Evolutionary conservation across 495 filamentous ascomycete species (phyloP), one percentile per base, ranked within the genome.

Genomic region (Neurospora intermedia): DNA sequence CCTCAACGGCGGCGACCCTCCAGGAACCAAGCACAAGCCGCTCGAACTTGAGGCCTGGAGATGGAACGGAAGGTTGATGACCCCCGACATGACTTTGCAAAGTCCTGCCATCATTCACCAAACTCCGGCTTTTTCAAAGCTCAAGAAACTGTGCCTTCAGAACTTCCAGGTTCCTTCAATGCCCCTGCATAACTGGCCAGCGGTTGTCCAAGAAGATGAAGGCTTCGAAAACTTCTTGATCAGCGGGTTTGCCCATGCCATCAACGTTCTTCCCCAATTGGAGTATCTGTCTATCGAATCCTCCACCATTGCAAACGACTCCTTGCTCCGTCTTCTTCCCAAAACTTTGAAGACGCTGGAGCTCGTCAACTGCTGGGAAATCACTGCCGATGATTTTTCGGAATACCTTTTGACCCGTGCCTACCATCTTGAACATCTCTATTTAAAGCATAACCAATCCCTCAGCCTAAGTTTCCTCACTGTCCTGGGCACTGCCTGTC

Each of bases 371-470:
- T 97, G 93, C 77, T 88, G 88, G 77, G 87, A 90, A 16, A 75
- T 96, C 0, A 88, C 82, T 3, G 88, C 91, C 1, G 80, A 85
- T 11, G 84, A 86, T 70, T 80, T 97, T 20, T 78, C 82, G 15
- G 73, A 72, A 0, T 96, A 91, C 73, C 85, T 97, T 20, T 72
- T 83, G 7, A 83, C 85, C 2, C 88, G 90, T 74, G 94, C 93
- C 0, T 75, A 80, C 13, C 78, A 87, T 41, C 82, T 97, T 15
- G 85, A 85, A 35, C 84, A 88, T 62, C 84, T 97, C 15, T 86
- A 82, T 15, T 84, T 97, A 4, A 87, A 90, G 20, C 91, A 97
- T 79, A 95, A 95, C 77, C 89, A 90, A 69, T 87, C 89, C 20
- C 82, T 97, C n/a, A 90, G 87, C 75, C 78, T 97, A 38, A 86